Conservation (phyloP, 495 filamentous ascomycete species). For the Xylaria telfairii region DNA sequence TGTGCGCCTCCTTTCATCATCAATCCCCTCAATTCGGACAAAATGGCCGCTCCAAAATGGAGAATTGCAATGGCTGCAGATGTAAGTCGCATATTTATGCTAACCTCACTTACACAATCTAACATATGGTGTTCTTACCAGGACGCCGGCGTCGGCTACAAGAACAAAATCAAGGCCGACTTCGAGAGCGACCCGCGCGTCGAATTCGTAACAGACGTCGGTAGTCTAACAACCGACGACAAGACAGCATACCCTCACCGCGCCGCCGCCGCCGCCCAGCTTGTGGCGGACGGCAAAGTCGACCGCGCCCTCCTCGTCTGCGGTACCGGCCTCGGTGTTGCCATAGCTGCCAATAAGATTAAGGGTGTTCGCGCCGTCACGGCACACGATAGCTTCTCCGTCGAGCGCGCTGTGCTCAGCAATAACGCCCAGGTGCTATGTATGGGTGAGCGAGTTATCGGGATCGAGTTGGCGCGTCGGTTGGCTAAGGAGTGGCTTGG, state of each 20-base stretch:
- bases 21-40: slow-evolving; percentile 3
- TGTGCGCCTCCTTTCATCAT: background rate
- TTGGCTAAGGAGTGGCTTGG: slow-evolving; percentile 82
- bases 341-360: slow-evolving; percentile 87
- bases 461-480: slow-evolving; percentile 77
- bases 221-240: slow-evolving; percentile 60
- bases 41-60: slow-evolving; percentile 51
- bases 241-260: slow-evolving; percentile 86
- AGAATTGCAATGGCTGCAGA: slow-evolving; percentile 55
- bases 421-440: slow-evolving; percentile 90
- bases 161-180: slow-evolving; percentile 75
- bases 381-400: slow-evolving; percentile 83
- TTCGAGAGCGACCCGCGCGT: slow-evolving; percentile 72
- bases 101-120: slow-evolving; percentile 1
- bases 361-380: slow-evolving; percentile 85
- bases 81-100: slow-evolving; percentile 36
- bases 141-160: slow-evolving; percentile 80
- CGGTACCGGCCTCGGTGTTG: slow-evolving; percentile 85
- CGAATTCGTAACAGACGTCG: slow-evolving; percentile 71
- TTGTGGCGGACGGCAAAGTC: slow-evolving; percentile 69
- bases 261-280: slow-evolving; percentile 71
- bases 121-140: slow-evolving; percentile 37
- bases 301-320: slow-evolving; percentile 87
- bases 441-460: slow-evolving; percentile 85
- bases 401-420: slow-evolving; percentile 80